Percentiles rank a stretch among this genome's conserved stretches.
Conservation (phyloP, 1,139 yeast genomes). For the Pichiaceae sp. region DNA sequence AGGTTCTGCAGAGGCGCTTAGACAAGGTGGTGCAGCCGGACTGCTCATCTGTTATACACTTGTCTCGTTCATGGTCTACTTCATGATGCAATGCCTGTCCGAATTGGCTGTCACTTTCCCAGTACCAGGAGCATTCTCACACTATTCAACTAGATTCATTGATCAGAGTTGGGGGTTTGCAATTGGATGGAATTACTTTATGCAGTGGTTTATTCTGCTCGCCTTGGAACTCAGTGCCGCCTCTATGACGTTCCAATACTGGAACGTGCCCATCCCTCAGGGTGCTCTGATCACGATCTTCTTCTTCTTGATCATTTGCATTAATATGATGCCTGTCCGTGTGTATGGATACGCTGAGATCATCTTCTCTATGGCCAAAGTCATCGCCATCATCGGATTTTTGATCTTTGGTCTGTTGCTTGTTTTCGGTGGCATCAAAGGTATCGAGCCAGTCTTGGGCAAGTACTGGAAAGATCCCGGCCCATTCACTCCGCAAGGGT, state of each 20-base stretch:
- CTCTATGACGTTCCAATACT: constrained; percentile 57
- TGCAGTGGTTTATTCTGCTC: constrained; percentile 71
- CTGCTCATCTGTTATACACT: constrained; percentile 60
- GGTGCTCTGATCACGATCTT: constrained; percentile 59
- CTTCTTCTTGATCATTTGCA: constrained; percentile 37
- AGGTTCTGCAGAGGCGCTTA: constrained; percentile 64
- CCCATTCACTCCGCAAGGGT: constrained; percentile 50
- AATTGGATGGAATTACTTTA: constrained; percentile 71
- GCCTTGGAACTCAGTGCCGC: constrained; percentile 77
- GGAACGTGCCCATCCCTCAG: constrained; percentile 55
- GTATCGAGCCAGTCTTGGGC: constrained; percentile 46
- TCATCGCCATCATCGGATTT: constrained; percentile 32
- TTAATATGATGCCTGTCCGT: constrained; percentile 37
- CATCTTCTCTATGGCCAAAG: constrained; percentile 17
- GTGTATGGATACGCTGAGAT: constrained; percentile 21
- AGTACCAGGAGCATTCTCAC: constrained; percentile 70
- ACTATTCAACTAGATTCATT: constrained; percentile 60
- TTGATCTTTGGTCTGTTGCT: constrained; percentile 38
- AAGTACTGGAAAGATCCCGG: constrained; percentile 53
- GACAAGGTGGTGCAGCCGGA: constrained; percentile 76
- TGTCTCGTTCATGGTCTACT: constrained; percentile 62
- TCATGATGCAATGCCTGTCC: constrained; percentile 78
- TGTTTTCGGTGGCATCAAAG: constrained; percentile 35
- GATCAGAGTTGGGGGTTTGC: constrained; percentile 77
- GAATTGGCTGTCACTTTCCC: constrained; percentile 78